A percentile compares a stretch with the other conserved stretches of the same genome.
phyloP scores from a whole-genome alignment of 805 yeast species.

The Saitoella complicata region DNA sequence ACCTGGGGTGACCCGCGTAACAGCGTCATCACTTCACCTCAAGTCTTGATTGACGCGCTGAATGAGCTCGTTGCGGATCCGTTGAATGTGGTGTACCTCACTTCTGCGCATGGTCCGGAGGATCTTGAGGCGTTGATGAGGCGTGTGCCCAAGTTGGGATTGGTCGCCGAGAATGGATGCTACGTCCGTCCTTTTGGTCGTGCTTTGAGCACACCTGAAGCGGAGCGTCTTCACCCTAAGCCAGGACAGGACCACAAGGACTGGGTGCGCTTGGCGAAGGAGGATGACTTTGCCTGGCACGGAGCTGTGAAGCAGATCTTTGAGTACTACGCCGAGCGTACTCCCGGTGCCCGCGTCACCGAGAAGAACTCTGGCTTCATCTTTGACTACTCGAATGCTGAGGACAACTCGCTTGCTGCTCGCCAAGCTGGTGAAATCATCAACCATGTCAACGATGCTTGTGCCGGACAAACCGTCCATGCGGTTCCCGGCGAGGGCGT shows the following conservation, averaged over 20 bases:
- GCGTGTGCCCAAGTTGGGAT: constrained; percentile 52
- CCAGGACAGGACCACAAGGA: constrained; percentile 14
- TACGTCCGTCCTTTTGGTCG: constrained; percentile 31
- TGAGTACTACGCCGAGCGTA: constrained; percentile 49
- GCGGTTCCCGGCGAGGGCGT: constrained; percentile 26
- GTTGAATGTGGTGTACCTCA: constrained; percentile 50
- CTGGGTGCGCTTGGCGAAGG: constrained; percentile 51
- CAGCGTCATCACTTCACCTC: constrained; percentile 21
- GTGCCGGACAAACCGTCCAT: constrained; percentile 48
- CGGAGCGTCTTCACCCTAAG: background rate
- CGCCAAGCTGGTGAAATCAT: constrained; percentile 70
- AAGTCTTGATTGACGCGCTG: constrained; percentile 41
- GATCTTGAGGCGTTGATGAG: constrained; percentile 55
- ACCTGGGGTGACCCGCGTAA: constrained; percentile 7
- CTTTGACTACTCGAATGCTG: constrained; percentile 55
- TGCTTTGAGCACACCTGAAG: background rate
- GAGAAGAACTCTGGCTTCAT: constrained; percentile 61
- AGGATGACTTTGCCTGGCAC: constrained; percentile 25
- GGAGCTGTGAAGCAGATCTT: constrained; percentile 33
- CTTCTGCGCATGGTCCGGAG: constrained; percentile 45
- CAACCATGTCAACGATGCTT: constrained; percentile 66
- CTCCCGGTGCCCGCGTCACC: constrained; percentile 62
- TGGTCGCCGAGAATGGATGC: constrained; percentile 85
- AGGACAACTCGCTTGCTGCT: constrained; percentile 33
- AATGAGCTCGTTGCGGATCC: constrained; percentile 43